Evolutionary conservation across 108 stramenopile genomes (phyloP).

Genomic region (Cyclotella sp.): DNA sequence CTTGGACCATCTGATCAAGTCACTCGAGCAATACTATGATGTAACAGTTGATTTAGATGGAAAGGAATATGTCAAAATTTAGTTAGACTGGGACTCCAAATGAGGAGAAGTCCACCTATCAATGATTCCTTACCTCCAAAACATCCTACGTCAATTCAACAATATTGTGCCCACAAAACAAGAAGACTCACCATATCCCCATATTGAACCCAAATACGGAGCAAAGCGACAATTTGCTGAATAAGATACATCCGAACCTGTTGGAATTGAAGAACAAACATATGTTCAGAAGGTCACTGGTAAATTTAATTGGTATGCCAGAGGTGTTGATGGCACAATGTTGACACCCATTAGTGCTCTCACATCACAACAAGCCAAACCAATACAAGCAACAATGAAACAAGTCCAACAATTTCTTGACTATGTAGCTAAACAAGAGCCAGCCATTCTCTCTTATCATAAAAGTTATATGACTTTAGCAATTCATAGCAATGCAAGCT

Average conservation of each 20-base stretch:
- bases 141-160: background rate
- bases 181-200: constrained; percentile 42
- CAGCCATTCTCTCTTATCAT: constrained; percentile 39
- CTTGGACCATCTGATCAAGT: constrained; percentile 48
- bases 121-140: constrained; percentile 9
- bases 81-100: constrained; percentile 20
- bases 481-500: constrained; percentile 11
- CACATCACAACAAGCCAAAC: background rate
- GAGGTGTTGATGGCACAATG: constrained; percentile 38
- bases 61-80: constrained; percentile 17
- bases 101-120: background rate
- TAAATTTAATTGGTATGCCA: constrained; percentile 37
- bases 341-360: constrained; percentile 3
- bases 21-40: constrained; percentile 44
- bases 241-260: constrained; percentile 19
- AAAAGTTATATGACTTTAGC: constrained; percentile 44
- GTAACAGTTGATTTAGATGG: constrained; percentile 52
- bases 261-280: constrained; percentile 19
- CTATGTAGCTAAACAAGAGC: constrained; percentile 26
- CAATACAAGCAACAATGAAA: constrained; percentile 25
- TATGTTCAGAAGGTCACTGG: constrained; percentile 55
- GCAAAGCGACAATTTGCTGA: constrained; percentile 43
- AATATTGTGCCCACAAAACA: constrained; percentile 27
- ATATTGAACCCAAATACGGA: constrained; percentile 47
- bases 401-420: constrained; percentile 45